Evolutionary conservation across 306 rosid genomes (phyloP).

Genomic region (Aeschynomene evenia): DNA sequence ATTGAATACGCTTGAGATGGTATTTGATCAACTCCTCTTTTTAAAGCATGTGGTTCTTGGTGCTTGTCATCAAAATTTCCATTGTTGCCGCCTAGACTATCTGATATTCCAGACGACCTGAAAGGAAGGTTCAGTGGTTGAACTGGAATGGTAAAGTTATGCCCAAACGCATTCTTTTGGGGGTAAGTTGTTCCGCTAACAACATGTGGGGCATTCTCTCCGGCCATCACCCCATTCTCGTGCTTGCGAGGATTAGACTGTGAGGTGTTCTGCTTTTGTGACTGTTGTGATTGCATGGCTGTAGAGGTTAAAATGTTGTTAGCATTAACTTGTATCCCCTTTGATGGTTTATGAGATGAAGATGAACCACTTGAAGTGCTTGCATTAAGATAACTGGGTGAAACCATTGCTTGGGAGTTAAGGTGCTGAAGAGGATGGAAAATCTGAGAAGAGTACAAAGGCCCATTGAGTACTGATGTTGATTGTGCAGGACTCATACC

Average conservation of each 20-base stretch:
- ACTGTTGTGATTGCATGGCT: conserved; percentile 36
- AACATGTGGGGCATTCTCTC: conserved; percentile 34
- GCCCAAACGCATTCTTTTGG: conserved; percentile 42
- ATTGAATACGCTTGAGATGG: conserved; percentile 50
- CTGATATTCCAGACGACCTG: conserved; percentile 38
- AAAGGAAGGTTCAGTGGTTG: conserved; percentile 49
- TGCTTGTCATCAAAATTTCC: conserved; percentile 42
- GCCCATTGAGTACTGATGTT: conserved; percentile 41
- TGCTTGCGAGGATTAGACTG: conserved; percentile 38
- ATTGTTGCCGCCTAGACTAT: conserved; percentile 25
- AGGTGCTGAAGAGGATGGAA: conserved; percentile 47
- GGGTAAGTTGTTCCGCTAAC: conserved; percentile 30
- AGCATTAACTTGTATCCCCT: conserved; percentile 34
- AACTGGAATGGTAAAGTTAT: conserved; percentile 46
- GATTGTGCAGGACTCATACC: conserved; percentile 42
- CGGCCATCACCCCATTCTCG: conserved; percentile 33
- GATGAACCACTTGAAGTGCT: conserved; percentile 34
- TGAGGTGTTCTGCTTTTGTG: conserved; percentile 36
- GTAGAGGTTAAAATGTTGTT: conserved; percentile 34
- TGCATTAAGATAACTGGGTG: conserved; percentile 34
- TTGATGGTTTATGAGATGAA: conserved; percentile 45
- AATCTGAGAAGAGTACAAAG: conserved; percentile 48
- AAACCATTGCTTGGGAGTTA: conserved; percentile 35
- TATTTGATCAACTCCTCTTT: conserved; percentile 40
- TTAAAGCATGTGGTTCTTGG: conserved; percentile 38